Evolutionary conservation across 108 stramenopile genomes (phyloP), one percentile per base, ranked within the genome.

Genomic region (Fragilaria radians): DNA sequence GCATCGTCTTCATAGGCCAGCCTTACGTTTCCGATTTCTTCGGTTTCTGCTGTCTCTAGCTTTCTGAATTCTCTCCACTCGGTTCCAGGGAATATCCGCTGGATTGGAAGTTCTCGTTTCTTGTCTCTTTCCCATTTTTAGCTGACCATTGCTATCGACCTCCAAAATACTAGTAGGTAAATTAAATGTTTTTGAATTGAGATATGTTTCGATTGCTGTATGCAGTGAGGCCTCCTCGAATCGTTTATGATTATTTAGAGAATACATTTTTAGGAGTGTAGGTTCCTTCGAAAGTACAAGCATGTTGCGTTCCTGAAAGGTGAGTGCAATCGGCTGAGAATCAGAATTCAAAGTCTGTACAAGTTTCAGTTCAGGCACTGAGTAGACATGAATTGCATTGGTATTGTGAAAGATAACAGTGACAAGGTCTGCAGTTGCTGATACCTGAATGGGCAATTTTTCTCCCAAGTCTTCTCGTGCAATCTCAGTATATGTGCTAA

Each of bases 141-240:
- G 46, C 26, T 62, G 26, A 22, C 77, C 82, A 1, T 66, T 46
- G 34, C 36, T 19, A 27, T 77, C 76, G 22, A 65, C 50, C 59
- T 92, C 91, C 28, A 92, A 63, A 42, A 82, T 71, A 0, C 79
- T 56, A 23, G 22, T 28, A 5, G 82, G 89, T 77, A 86, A 79
- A 3, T 42, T 34, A 5, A 31, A 31, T 5, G 70, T 68, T 25
- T 61, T 18, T 7, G 5, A 23, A 32, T 17, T 7, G 28, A 62
- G 48, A 7, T 42, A 4, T 32, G 65, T 14, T 29, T 18, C 56
- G 46, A 19, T 27, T 57, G 59, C 45, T 32, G 54, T 31, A 33
- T 51, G 36, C 42, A 64, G 46, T 58, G 36, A 51, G 27, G 61
- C 62, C 29, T 32, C 47, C 26, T 29, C 21, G 42, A 71, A 74